Conservation (phyloP, 805 yeast species). For the Lachancea kluyveri region DNA sequence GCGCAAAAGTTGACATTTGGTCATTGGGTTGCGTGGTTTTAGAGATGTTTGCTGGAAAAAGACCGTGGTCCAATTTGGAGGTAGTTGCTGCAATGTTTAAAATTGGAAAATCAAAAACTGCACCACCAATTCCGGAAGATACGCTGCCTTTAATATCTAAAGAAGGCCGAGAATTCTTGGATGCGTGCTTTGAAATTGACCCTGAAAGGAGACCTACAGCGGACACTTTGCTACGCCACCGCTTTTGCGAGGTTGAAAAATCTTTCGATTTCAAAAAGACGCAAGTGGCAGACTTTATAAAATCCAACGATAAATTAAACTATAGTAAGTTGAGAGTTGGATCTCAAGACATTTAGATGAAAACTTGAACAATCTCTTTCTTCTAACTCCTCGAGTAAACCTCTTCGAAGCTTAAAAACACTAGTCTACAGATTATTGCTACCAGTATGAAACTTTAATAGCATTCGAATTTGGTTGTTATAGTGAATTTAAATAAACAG, state of each 20-base stretch:
- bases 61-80: slow-evolving; percentile 97
- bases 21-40: slow-evolving; percentile 94
- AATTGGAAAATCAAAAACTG: slow-evolving; percentile 74
- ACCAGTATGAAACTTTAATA: no score
- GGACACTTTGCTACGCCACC: slow-evolving; percentile 46
- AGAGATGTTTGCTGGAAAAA: slow-evolving; percentile 95
- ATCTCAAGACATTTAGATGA: slow-evolving; percentile 17
- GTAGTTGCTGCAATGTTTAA: slow-evolving; percentile 93
- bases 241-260: slow-evolving; percentile 39
- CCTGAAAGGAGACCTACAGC: slow-evolving; percentile 92
- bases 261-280: slow-evolving; percentile 49
- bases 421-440: no score
- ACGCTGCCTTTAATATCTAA: slow-evolving; percentile 56
- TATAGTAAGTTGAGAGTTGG: slow-evolving; percentile 25
- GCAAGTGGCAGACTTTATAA: slow-evolving; percentile 48
- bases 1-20: slow-evolving; percentile 98
- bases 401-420: neutral
- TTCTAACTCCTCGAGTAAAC: neutral
- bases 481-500: no score
- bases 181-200: slow-evolving; percentile 67
- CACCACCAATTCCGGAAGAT: slow-evolving; percentile 97
- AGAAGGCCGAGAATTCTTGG: slow-evolving; percentile 65
- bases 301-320: slow-evolving; percentile 33
- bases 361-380: no score
- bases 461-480: no score